Base-by-base conservation (phyloP, 2,329 filamentous ascomycete genomes). In the Alternaria consortialis region DNA sequence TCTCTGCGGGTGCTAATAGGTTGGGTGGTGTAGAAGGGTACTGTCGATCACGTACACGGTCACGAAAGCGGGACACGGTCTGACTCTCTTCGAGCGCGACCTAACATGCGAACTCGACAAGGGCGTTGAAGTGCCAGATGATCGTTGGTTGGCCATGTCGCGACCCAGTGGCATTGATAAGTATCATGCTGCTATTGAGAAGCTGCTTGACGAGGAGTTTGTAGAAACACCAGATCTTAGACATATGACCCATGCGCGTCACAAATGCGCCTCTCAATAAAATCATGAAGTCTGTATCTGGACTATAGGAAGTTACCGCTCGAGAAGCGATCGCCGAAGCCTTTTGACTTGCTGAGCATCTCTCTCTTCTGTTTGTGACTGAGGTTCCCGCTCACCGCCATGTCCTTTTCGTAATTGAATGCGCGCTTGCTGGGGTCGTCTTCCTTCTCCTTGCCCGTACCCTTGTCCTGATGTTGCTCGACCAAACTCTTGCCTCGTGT, bases 391-490 rank as follows among this genome's bases (percentile, higher is more conserved):
- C 90, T 90, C 2, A 92, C 81, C 39, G 88, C 90, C 88, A 98
- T 97, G 77, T 98, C 95, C 82, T 97, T 98, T 78, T 97, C 92
- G 64, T 89, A 86, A 80, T 97, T 93, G 79, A 98, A 98, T 0
- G 88, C 90, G 62, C 94, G 85, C 79, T 91, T 90, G 78, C 93
- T 97, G 0, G 95, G 94, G 75, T 98, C 94, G 79, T 97, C 94
- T 50, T 83, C 82, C 23, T 95, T 92, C 65, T 92, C 88, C 64
- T 89, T 88, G 17, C 85, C 82, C 7, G 75, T 80, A 37, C 78
- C 79, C 23, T 76, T 78, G 64, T 80, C 80, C 61, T 79, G 76
- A 53, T 84, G 83, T 65, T 82, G 77, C 58, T 83, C 80, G 48
- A 83, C 79, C 23, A 85, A 63, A 32, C 81, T 83, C 64, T 80